phyloP scores from a whole-genome alignment of 345 rosid genomes.

The Stellera chamaejasme region DNA sequence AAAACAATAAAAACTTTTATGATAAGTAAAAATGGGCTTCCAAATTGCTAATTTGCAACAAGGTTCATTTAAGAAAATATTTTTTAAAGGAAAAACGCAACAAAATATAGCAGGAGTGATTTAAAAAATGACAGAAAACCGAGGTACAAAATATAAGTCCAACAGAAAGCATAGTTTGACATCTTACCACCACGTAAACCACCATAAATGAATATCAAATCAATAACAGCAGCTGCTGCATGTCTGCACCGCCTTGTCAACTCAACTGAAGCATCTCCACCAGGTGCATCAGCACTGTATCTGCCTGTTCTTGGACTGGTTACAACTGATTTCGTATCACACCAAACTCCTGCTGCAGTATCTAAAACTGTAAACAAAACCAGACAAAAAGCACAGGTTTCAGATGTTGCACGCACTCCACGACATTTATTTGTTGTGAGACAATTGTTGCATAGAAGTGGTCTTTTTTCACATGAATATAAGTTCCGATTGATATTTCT shows the following conservation, averaged over 20 bases:
- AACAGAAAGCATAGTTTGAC: conserved; percentile 6
- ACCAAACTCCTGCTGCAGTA: conserved; percentile 99
- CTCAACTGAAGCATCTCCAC: conserved; percentile 96
- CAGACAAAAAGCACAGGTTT: conserved; percentile 4
- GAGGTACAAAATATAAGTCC: too few species aligned
- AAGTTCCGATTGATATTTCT: too few species aligned
- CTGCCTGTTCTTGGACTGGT: conserved; percentile 91
- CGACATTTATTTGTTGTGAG: too few species aligned
- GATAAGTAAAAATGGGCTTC: not conserved
- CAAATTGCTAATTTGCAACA: not conserved
- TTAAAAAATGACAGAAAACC: not conserved
- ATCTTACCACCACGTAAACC: conserved; percentile 97
- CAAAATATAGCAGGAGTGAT: conserved; percentile 1
- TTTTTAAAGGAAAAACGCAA: conserved; percentile 3
- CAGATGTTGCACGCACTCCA: too few species aligned
- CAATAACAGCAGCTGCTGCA: conserved; percentile 98
- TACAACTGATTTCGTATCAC: conserved; percentile 97
- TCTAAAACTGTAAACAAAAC: conserved; percentile 64
- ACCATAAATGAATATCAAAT: conserved; percentile 89
- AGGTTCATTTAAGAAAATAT: not conserved
- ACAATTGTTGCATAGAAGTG: too few species aligned
- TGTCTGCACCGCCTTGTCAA: conserved; percentile 98
- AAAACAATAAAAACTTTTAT: too few species aligned
- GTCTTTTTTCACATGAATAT: too few species aligned
- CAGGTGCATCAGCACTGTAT: conserved; percentile 93